Evolutionary conservation across 2,329 filamentous ascomycete species (phyloP), one percentile per base, ranked within the genome.

Genomic region (Colletotrichum truncatum): DNA sequence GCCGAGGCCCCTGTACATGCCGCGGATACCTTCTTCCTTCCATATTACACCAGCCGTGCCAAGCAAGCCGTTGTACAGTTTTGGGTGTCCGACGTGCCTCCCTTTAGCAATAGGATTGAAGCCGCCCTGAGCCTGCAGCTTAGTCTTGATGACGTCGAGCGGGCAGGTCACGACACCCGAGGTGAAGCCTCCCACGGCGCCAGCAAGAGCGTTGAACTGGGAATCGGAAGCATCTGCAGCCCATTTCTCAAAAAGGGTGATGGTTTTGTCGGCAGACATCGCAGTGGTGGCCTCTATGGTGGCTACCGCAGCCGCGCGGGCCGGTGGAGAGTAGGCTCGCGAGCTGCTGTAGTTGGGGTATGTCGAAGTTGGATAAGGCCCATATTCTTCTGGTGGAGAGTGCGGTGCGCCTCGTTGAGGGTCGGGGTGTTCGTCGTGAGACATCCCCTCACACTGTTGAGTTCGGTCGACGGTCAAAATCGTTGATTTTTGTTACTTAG

Each of bases 61-160:
- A 8, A 97, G 74, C 73, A 99, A 86, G 6, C 96, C 96, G 68
- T 91, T 90, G 77, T 99, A 99, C 52, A 96, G 81, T 84, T 81
- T 83, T 21, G 81, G 78, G 65, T 85, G 84, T 26, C 81, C 82
- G 26, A 81, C 82, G 75, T 82, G 82, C 57, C 76, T 77, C 66
- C 78, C 83, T 68, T 82, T 81, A 71, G 81, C 84, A 74, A 78
- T 78, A 70, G 81, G 85, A 70, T 78, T 71, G 78, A 97, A 97
- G 18, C 93, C 93, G 68, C 95, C 95, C 77, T 98, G 96, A 14
- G 94, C 95, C 78, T 99, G 96, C 66, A 99, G 81, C 79, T 98
- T 98, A 45, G 96, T 99, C 83, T 99, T 99, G 80, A 99, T 98
- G 68, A 99, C 96, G 83, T 99, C 96, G 71, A 99, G 89, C 41